A percentile compares a stretch with the other conserved stretches of the same genome.
Conservation (phyloP, 164 flowering plant species). For the Kingdonia uniflora region DNA sequence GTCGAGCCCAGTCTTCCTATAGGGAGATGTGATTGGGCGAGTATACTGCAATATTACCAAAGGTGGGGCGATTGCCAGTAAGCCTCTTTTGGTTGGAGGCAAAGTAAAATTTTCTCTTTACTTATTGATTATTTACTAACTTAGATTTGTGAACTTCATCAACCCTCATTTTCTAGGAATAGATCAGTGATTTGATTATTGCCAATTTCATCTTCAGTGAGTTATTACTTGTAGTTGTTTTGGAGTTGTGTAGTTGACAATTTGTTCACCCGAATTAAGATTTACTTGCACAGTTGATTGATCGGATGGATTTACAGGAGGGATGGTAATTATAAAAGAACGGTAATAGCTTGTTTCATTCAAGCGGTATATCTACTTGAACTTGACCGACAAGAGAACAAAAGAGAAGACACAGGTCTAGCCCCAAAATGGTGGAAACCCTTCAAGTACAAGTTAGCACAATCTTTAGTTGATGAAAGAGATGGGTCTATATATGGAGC, state of each 20-base stretch:
- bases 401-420: slow-evolving; percentile 47
- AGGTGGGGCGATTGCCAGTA: too few species aligned
- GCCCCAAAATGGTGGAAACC: slow-evolving; percentile 98
- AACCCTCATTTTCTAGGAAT: too few species aligned
- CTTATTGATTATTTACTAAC: too few species aligned
- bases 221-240: too few species aligned
- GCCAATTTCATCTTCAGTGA: neutral
- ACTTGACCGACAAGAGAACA: slow-evolving; percentile 83
- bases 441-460: slow-evolving; percentile 69
- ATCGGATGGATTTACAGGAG: slow-evolving; percentile 42
- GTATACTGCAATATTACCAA: too few species aligned
- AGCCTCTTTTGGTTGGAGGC: too few species aligned
- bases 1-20: too few species aligned
- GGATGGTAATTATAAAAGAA: slow-evolving; percentile 71
- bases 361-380: slow-evolving; percentile 90
- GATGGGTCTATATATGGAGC: slow-evolving; percentile 92
- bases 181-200: too few species aligned
- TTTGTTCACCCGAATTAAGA: neutral
- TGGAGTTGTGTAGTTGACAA: neutral
- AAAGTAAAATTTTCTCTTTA: too few species aligned
- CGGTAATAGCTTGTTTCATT: slow-evolving; percentile 84
- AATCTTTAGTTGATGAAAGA: slow-evolving; percentile 60
- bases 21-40: too few species aligned
- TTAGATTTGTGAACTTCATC: too few species aligned
- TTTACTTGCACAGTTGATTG: too few species aligned